phyloP scores from a whole-genome alignment of 306 rosid genomes.

The Quercus gilva region DNA sequence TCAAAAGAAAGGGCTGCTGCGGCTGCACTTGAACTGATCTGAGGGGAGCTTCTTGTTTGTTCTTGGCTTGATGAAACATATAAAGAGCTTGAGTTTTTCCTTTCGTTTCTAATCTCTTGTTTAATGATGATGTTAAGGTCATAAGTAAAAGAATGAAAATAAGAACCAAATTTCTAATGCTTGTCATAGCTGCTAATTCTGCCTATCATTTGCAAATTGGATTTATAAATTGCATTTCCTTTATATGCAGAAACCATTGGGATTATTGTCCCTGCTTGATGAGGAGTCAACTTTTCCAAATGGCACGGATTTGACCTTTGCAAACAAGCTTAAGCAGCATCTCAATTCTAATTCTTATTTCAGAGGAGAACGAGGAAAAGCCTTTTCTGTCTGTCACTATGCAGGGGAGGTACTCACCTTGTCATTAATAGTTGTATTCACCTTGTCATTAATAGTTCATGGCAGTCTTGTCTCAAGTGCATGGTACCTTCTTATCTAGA shows the following conservation, averaged over 20 bases:
- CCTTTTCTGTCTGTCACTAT: slow-evolving; percentile 83
- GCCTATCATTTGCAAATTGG: background rate
- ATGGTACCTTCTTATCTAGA: background rate
- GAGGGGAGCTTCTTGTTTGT: background rate
- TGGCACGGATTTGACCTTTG: slow-evolving; percentile 90
- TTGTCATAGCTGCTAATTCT: background rate
- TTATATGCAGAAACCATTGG: slow-evolving; percentile 88
- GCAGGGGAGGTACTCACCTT: slow-evolving; percentile 92
- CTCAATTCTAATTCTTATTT: slow-evolving; percentile 70
- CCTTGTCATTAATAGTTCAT: slow-evolving; percentile 13
- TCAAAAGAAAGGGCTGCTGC: background rate
- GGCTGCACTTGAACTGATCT: background rate
- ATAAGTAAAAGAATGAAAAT: background rate
- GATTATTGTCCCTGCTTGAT: slow-evolving; percentile 84
- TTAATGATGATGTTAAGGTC: slow-evolving; percentile 3
- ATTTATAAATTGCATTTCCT: slow-evolving; percentile 18
- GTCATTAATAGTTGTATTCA: slow-evolving; percentile 38
- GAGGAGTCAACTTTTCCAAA: slow-evolving; percentile 99
- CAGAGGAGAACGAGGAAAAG: slow-evolving; percentile 88
- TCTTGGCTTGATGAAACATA: background rate
- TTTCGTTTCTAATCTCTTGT: background rate
- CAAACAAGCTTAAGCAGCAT: slow-evolving; percentile 96
- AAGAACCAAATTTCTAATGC: background rate
- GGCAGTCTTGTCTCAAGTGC: slow-evolving; percentile 12
- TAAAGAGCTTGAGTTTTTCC: background rate